These are phyloP conservation scores for Nitzschia sp. DNA, from an alignment of 108 stramenopile species.

Conservation along the genomic window DNA sequence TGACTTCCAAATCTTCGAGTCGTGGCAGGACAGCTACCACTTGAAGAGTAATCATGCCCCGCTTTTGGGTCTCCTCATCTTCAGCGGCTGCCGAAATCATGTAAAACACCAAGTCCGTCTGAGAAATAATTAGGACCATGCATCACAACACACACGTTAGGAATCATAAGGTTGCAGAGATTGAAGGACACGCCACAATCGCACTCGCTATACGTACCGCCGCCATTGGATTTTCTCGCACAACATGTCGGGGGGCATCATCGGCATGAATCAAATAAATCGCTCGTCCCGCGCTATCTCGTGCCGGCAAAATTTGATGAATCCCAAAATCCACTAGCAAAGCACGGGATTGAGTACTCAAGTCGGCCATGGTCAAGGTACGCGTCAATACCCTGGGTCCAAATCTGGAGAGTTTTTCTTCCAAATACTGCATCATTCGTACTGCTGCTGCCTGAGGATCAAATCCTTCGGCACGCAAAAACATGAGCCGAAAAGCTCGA, in stretches of 20 bases:
- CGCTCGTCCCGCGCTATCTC: constrained; percentile 12
- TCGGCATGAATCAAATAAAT: not conserved
- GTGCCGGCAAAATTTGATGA: constrained; percentile 4
- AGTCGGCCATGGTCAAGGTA: constrained; percentile 27
- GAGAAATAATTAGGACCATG: too few species aligned
- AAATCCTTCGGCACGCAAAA: constrained; percentile 46
- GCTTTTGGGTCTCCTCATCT: constrained; percentile 20
- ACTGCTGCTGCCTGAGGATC: constrained; percentile 29
- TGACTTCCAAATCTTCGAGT: not conserved
- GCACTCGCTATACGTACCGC: constrained; percentile 5
- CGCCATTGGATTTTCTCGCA: not conserved
- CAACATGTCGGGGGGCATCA: not conserved
- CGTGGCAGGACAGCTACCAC: not conserved
- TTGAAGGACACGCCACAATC: not conserved
- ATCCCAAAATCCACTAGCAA: not conserved
- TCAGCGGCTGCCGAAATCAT: not conserved
- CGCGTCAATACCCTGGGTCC: constrained; percentile 19
- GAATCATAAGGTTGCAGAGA: not conserved
- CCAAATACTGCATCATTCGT: constrained; percentile 34
- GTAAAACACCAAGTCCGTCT: constrained; percentile 5
- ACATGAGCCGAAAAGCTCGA: constrained; percentile 25
- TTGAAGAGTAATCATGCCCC: constrained; percentile 1
- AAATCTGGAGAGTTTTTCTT: constrained; percentile 32
- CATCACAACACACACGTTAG: not conserved
- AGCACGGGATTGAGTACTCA: not conserved